phyloP scores from a whole-genome alignment of 139 green algal genomes.

The Picochlorum sp. region DNA sequence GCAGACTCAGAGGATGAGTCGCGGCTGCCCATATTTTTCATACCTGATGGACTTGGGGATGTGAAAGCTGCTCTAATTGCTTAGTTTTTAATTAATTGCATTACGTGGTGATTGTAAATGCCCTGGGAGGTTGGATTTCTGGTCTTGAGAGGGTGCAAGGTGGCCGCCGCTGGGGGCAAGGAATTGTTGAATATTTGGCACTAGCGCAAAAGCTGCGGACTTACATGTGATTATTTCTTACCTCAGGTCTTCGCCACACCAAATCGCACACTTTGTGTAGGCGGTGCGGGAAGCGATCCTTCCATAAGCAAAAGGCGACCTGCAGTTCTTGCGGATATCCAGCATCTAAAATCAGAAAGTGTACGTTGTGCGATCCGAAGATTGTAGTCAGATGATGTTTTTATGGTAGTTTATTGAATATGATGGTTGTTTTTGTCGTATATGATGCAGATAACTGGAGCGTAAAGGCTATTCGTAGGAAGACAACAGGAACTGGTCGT shows the following conservation, averaged over 20 bases:
- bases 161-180: too few relatives aligned
- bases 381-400: neutral
- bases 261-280: conserved; percentile 96
- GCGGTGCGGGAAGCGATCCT: conserved; percentile 75
- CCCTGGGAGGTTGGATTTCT: too few relatives aligned
- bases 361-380: conserved; percentile 44
- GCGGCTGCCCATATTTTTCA: too few relatives aligned
- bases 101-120: too few relatives aligned
- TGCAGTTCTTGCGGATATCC: conserved; percentile 92
- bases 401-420: neutral
- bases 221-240: neutral
- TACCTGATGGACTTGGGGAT: too few relatives aligned
- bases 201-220: neutral
- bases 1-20: too few relatives aligned
- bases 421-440: neutral
- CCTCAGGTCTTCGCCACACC: conserved; percentile 81
- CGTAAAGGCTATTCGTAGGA: conserved; percentile 93
- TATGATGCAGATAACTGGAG: conserved; percentile 85
- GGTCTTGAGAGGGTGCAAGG: too few relatives aligned
- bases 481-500: conserved; percentile 93
- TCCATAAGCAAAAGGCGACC: conserved; percentile 94
- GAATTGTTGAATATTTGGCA: too few relatives aligned
- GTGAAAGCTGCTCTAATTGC: too few relatives aligned
- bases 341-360: conserved; percentile 81
- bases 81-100: too few relatives aligned